Evolutionary conservation across 2,329 filamentous ascomycete species (phyloP), one percentile per base, ranked within the genome.

Genomic region (Ophiosphaerella korrae): DNA sequence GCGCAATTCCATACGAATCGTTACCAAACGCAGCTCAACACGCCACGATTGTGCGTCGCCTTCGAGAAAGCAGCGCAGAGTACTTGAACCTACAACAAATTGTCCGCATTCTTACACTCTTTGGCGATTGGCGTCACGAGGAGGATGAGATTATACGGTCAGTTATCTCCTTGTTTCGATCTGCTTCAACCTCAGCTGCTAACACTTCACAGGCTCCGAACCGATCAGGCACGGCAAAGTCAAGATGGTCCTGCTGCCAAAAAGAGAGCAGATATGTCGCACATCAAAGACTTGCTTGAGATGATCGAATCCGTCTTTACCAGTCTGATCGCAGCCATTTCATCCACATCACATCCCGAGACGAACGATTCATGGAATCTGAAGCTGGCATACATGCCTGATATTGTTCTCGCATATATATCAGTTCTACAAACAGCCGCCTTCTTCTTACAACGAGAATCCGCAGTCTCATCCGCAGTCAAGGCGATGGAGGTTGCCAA

Each of bases 401-500:
- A 97, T 70, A 83, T 90, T 14, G 80, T 96, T 36, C 81, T 99
- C 42, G 90, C 89, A 2, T 97, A 94, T 71, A 85, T 94, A 68
- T 87, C 84, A 63, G 87, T 89, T 1, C 78, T 97, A 42, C 89
- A 95, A 70, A 89, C 88, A 66, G 88, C 89, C 0, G 91, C 90
- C 3, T 86, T 85, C 40, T 82, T 84, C 42, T 78, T 95, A 37
- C 88, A 86, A 39, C 86, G 91, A 37, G 89, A 93, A 51, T 84
- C 88, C 57, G 80, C 96, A 18, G 81, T 94, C 24, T 87, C 93
- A 50, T 84, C 88, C 58, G 80, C 96, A 14, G 81, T 94, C 23
- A 87, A 93, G 67, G 89, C 88, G 64, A 93, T 99, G 89, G 90
- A 96, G 52, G 79, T 99, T 13, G 87, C 91, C 1, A 85, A 87